Evolutionary conservation across 805 yeast species (phyloP).

Genomic region (Barnettozyma vustinii): DNA sequence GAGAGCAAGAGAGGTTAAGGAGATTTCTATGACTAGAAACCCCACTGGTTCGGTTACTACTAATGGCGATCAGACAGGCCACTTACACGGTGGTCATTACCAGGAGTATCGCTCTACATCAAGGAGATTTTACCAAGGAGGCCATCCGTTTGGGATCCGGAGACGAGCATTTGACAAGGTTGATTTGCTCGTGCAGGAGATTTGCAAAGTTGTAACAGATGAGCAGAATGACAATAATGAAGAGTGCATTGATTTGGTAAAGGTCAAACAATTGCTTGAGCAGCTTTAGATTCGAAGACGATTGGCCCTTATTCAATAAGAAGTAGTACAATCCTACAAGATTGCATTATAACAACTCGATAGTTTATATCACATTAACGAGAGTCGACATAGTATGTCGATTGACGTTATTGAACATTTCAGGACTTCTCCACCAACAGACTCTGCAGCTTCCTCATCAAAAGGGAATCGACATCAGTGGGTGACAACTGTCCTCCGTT

Average conservation of each 20-base stretch:
- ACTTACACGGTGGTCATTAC: background rate
- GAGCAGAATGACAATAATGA: background rate
- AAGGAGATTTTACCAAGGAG: constrained; percentile 1
- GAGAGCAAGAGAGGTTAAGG: constrained; percentile 33
- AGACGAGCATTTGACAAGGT: background rate
- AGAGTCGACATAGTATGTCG: background rate
- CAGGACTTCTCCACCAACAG: no score
- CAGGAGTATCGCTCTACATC: constrained; percentile 3
- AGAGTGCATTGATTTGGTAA: background rate
- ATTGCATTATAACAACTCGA: no score
- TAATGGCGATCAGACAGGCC: background rate
- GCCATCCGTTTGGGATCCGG: constrained; percentile 4
- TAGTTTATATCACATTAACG: background rate
- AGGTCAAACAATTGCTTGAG: background rate
- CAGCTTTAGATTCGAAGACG: background rate
- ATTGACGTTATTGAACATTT: no score
- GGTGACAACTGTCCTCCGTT: no score
- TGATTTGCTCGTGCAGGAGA: constrained; percentile 3
- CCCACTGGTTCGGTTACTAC: background rate
- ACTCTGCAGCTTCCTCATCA: no score
- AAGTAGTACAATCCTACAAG: background rate
- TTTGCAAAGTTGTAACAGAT: constrained; percentile 5
- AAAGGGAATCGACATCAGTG: no score
- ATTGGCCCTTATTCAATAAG: background rate
- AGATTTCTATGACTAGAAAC: constrained; percentile 24